Percentiles rank a stretch among this genome's conserved stretches.
phyloP scores from a whole-genome alignment of 176 grass and related monocot species.

The Avena insularis region DNA sequence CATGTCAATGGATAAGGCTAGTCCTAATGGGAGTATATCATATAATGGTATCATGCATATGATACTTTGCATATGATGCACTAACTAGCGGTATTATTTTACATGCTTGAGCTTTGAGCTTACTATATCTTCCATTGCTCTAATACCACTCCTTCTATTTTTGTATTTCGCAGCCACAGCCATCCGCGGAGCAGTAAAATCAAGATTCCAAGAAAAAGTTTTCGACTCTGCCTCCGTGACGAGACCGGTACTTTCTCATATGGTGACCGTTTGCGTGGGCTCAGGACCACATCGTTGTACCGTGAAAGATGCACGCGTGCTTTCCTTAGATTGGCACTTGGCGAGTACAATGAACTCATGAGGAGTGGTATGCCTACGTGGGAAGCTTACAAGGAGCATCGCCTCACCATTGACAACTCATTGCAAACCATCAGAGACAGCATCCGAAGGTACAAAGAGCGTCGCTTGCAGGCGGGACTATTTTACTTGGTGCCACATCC shows the following conservation, averaged over 20 bases:
- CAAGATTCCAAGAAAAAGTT: background rate
- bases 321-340: background rate
- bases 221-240: background rate
- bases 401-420: background rate
- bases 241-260: background rate
- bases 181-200: no score
- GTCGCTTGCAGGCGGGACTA: background rate
- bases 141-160: no score
- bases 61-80: no score
- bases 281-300: background rate
- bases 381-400: conserved; percentile 3
- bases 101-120: no score
- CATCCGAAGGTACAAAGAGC: background rate
- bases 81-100: no score
- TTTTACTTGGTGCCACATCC: background rate
- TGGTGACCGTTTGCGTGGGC: accelerated
- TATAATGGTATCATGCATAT: no score
- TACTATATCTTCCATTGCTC: no score
- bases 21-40: no score
- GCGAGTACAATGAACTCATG: background rate
- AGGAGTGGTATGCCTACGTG: background rate
- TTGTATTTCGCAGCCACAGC: no score
- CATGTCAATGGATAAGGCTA: no score
- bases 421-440: background rate
- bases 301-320: background rate